Percentiles rank a stretch among this genome's conserved stretches.
phyloP scores from a whole-genome alignment of 441 rosid species.

The Viola pubescens region DNA sequence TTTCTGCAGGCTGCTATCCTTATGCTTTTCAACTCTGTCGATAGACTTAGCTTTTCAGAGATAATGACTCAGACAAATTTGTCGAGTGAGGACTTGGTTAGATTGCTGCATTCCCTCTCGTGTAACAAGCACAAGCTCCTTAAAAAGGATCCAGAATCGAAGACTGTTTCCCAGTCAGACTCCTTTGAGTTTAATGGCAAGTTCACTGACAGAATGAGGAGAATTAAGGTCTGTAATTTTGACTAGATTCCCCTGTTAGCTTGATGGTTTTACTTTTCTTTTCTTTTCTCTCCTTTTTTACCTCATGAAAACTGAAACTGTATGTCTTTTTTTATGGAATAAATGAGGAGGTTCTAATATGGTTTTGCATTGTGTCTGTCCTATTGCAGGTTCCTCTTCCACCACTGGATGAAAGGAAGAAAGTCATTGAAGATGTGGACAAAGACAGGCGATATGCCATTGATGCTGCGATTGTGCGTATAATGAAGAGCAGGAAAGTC shows the following conservation, averaged over 20 bases:
- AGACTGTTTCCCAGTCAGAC: slow-evolving; percentile 55
- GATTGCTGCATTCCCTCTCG: slow-evolving; percentile 86
- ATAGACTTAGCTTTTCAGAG: slow-evolving; percentile 68
- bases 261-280: not conserved
- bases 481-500: slow-evolving; percentile 88
- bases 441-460: slow-evolving; percentile 84
- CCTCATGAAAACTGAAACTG: too few relatives aligned
- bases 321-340: too few relatives aligned
- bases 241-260: not conserved
- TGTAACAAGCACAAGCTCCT: slow-evolving; percentile 94
- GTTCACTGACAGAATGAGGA: slow-evolving; percentile 80
- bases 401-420: slow-evolving; percentile 85
- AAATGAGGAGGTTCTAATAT: too few relatives aligned
- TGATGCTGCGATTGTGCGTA: slow-evolving; percentile 95
- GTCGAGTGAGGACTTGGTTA: slow-evolving; percentile 68
- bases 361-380: too few relatives aligned
- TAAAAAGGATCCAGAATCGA: slow-evolving; percentile 64
- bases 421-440: slow-evolving; percentile 83
- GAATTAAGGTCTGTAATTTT: slow-evolving; percentile 64
- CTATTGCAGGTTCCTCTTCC: slow-evolving; percentile 75
- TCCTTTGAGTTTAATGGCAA: slow-evolving; percentile 71
- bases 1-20: slow-evolving; percentile 64
- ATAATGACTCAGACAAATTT: slow-evolving; percentile 75
- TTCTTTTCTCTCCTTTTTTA: too few relatives aligned
- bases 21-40: slow-evolving; percentile 70